Evolutionary conservation across 2,329 filamentous ascomycete species (phyloP).

Genomic region (Thyridium curvatum): DNA sequence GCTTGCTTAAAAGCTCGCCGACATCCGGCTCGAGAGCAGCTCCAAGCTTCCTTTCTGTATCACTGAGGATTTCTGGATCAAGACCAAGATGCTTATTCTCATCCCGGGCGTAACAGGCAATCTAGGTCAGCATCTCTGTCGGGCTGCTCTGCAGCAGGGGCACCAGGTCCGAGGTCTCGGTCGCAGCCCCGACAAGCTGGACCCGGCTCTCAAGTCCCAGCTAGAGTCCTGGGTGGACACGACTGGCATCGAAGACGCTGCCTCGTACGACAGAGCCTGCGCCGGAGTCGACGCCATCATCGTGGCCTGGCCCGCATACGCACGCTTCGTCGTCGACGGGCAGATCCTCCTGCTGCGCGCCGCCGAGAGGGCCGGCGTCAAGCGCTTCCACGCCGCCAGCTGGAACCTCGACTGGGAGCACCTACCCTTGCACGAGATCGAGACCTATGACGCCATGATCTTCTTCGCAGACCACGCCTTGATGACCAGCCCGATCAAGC

Average conservation of each 20-base stretch:
- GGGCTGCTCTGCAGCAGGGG: slow-evolving; percentile 15
- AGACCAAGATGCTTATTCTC: slow-evolving; percentile 25
- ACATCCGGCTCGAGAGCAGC: no score
- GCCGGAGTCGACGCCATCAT: slow-evolving; percentile 6
- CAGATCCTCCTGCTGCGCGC: slow-evolving; percentile 27
- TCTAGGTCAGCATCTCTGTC: slow-evolving; percentile 21
- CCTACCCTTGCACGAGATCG: slow-evolving; percentile 17
- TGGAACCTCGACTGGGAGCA: slow-evolving; percentile 26
- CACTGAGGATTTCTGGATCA: background rate
- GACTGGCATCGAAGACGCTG: background rate
- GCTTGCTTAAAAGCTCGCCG: no score
- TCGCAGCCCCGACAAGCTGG: slow-evolving; percentile 15
- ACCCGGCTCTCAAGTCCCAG: background rate
- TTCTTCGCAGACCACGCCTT: slow-evolving; percentile 22
- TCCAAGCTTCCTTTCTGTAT: no score
- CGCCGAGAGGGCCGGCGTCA: slow-evolving; percentile 25
- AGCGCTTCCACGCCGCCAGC: slow-evolving; percentile 17
- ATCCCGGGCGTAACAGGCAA: slow-evolving; percentile 28
- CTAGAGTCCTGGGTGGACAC: slow-evolving; percentile 2
- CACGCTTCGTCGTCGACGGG: slow-evolving; percentile 20
- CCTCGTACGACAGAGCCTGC: slow-evolving; percentile 4
- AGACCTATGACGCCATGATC: slow-evolving; percentile 25
- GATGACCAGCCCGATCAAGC: slow-evolving; percentile 17
- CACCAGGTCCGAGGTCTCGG: slow-evolving; percentile 26
- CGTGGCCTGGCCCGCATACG: background rate